Conservation (phyloP, 257 asterid genomes). For the Solanum microdontum region DNA sequence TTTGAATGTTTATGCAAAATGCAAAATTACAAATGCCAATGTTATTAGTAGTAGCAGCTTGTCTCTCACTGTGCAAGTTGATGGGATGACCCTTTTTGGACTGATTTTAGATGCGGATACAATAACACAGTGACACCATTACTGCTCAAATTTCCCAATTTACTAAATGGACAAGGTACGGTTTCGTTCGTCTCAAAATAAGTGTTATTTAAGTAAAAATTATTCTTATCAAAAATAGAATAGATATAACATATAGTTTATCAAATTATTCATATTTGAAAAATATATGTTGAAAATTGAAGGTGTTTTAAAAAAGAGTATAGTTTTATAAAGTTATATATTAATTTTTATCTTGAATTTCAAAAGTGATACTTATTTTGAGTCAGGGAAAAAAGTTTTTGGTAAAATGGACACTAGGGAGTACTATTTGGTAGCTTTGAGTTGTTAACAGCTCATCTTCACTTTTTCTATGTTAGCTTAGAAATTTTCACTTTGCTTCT, state of each 20-base stretch:
- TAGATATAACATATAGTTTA: too few species aligned
- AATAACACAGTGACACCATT: slow-evolving; percentile 6
- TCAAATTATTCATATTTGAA: neutral
- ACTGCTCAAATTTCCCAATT: neutral
- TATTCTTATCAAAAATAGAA: too few species aligned
- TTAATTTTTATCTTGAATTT: neutral
- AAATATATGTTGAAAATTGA: neutral
- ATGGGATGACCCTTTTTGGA: neutral
- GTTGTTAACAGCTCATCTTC: slow-evolving; percentile 42
- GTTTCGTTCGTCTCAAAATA: too few species aligned
- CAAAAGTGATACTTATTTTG: neutral
- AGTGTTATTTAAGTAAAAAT: too few species aligned
- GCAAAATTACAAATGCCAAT: neutral
- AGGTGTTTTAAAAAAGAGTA: rapidly evolving
- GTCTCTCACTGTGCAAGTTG: slow-evolving; percentile 1
- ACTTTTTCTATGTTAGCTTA: slow-evolving; percentile 8
- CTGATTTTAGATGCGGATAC: slow-evolving; percentile 3
- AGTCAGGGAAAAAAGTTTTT: neutral
- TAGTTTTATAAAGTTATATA: too few species aligned
- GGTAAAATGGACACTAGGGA: neutral
- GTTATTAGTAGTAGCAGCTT: neutral
- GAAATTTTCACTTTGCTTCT: neutral
- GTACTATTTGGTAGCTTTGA: slow-evolving; percentile 10
- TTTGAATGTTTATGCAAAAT: neutral
- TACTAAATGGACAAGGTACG: neutral